phyloP scores from a whole-genome alignment of 2,329 filamentous ascomycete genomes.

The Xylariaceae sp. region DNA sequence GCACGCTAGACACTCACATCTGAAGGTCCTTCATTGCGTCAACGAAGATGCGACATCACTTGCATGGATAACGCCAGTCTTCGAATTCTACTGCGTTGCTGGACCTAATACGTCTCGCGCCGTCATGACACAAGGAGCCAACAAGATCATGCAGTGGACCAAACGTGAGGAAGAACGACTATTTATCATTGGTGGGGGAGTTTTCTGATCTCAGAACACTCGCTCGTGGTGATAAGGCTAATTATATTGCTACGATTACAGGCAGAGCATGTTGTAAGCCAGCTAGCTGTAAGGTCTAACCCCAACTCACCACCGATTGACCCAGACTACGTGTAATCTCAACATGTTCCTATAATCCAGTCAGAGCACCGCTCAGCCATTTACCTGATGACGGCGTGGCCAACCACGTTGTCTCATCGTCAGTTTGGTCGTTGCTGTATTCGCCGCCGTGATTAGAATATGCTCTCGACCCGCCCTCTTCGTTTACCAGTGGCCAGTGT shows the following conservation, averaged over 20 bases:
- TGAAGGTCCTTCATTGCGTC: conserved; percentile 85
- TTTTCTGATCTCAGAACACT: conserved; percentile 62
- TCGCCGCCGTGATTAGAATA: no score
- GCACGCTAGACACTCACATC: conserved; percentile 82
- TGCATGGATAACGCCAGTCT: conserved; percentile 88
- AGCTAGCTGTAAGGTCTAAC: neutral
- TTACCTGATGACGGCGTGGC: no score
- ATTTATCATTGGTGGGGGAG: conserved; percentile 97
- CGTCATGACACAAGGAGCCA: conserved; percentile 82
- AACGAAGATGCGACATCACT: conserved; percentile 78
- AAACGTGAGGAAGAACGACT: conserved; percentile 89
- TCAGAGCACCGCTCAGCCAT: neutral
- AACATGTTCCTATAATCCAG: no score
- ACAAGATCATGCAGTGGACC: conserved; percentile 90
- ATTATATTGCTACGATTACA: neutral
- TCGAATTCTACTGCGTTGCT: conserved; percentile 96
- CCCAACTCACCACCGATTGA: neutral
- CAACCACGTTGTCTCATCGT: no score
- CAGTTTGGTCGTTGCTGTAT: no score
- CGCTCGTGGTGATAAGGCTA: neutral
- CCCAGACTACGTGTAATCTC: neutral
- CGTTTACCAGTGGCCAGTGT: no score
- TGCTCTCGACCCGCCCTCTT: no score
- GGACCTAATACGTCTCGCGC: conserved; percentile 70
- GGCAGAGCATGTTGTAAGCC: neutral